These are phyloP conservation scores for Blumeriella jaapii DNA, from an alignment of 2,329 filamentous ascomycete species.

Conservation along the genomic window DNA sequence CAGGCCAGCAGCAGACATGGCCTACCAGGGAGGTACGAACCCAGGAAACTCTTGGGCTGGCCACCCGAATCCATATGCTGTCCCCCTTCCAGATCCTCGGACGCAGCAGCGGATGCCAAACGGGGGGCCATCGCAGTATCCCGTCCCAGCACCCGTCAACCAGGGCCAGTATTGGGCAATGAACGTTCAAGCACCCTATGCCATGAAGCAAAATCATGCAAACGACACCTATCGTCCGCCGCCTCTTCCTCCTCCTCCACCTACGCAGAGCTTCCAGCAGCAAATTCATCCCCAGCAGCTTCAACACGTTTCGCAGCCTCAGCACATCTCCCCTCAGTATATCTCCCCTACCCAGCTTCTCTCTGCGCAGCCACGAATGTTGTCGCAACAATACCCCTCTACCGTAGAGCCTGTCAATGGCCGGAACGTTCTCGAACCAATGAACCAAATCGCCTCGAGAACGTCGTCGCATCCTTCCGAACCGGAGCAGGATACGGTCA, in stretches of 20 bases:
- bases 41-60: conserved; percentile 18
- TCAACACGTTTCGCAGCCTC: conserved; percentile 7
- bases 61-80: conserved; percentile 13
- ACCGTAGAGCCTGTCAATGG: conserved; percentile 7
- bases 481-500: conserved; percentile 15
- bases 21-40: conserved; percentile 20
- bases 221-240: conserved; percentile 9
- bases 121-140: conserved; percentile 6
- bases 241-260: neutral
- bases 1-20: conserved; percentile 12
- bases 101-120: conserved; percentile 7
- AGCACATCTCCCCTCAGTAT: conserved; percentile 20
- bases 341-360: conserved; percentile 27
- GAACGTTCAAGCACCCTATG: conserved; percentile 12
- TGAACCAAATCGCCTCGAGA: conserved; percentile 5
- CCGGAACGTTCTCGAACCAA: conserved; percentile 4
- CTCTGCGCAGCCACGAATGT: conserved; percentile 15
- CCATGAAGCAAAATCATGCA: conserved; percentile 9
- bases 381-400: conserved; percentile 11
- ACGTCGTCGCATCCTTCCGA: conserved; percentile 6
- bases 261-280: neutral
- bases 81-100: conserved; percentile 9
- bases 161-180: conserved; percentile 12
- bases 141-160: conserved; percentile 3
- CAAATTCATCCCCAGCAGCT: conserved; percentile 4